Evolutionary conservation across 345 rosid species (phyloP), one percentile per base, ranked within the genome.

Genomic region (Dipteronia sinensis): DNA sequence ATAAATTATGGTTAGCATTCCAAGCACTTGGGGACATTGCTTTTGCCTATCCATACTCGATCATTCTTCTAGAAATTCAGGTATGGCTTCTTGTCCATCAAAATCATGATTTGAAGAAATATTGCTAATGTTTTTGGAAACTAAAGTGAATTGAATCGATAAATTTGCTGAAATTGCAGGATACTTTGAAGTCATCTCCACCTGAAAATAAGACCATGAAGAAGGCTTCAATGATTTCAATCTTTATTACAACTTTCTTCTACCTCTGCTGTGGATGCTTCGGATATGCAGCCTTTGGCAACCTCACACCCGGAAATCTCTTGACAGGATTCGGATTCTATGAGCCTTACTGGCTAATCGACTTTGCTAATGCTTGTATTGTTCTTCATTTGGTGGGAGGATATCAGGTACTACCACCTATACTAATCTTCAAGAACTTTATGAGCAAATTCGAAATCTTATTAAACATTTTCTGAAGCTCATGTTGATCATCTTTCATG

Each of bases 1-100:
- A 80, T 64, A 91, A 91, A 73, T 16, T 82, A 23, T 88, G 86
- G 86, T 29, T 85, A 68, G 75, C 65, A n/a, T 88, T 88, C 80
- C 83, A 87, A 73, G 93, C 93, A 2, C 85, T 91, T 8, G 89
- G 89, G 1, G 89, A 91, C 81, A 85, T 91, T 80, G 95, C 90
- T 55, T 89, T 86, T 56, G 89, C 89, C 1, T 91, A 89, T 79
- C 93, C 93, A 1, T 89, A 87, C 77, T 46, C 93, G 11, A 62
- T 87, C 6, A 84, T 91, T 76, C 85, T 89, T 51, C 82, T 91
- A 11, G 93, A 91, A 76, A 91, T 91, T 64, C 92, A 91, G 92
- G 95, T 87, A 19, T 47, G 38, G 23, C 55, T 31, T 72, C 66
- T 42, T 27, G 47, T 65, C 68, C 23, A 63, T 62, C 49, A 53